Conservation (phyloP, 345 rosid species). For the Eucalyptus erythrocorys region DNA sequence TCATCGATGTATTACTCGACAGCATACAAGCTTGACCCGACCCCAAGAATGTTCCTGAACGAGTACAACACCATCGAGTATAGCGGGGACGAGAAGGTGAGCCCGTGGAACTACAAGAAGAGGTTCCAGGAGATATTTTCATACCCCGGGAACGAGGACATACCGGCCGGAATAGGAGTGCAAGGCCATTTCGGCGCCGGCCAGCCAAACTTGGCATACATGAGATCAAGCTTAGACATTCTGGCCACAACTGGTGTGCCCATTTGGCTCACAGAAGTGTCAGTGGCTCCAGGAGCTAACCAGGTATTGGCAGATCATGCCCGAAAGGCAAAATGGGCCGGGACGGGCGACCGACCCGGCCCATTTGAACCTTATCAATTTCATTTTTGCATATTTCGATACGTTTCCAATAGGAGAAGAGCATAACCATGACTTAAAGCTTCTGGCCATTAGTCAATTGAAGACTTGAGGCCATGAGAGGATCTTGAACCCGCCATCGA, state of each 20-base stretch:
- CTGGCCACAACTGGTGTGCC: conserved; percentile 52
- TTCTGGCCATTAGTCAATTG: no score
- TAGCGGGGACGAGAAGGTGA: conserved; percentile 9
- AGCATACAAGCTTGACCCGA: conserved; percentile 40
- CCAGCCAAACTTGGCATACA: conserved; percentile 58
- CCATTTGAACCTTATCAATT: not conserved
- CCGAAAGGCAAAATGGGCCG: not conserved
- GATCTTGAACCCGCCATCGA: not conserved
- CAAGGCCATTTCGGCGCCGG: conserved; percentile 53
- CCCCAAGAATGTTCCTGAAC: conserved; percentile 50
- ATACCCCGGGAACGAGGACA: conserved; percentile 30
- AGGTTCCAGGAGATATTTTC: conserved; percentile 38
- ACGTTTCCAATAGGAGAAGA: not conserved
- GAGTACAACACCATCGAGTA: conserved; percentile 69
- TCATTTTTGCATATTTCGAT: not conserved
- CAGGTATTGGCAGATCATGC: conserved; percentile 3
- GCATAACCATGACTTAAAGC: no score
- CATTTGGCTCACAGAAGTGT: conserved; percentile 79
- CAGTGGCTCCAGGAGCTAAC: conserved; percentile 20
- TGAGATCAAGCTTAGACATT: conserved; percentile 60
- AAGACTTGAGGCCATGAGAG: no score
- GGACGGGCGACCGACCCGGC: not conserved
- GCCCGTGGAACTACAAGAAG: conserved; percentile 20
- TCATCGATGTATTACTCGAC: conserved; percentile 24
- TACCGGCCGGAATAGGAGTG: conserved; percentile 58